Percentiles rank a stretch among this genome's conserved stretches.
Conservation (phyloP, 1,284 basidiomycete species). For the Irpex rosettiformis region DNA sequence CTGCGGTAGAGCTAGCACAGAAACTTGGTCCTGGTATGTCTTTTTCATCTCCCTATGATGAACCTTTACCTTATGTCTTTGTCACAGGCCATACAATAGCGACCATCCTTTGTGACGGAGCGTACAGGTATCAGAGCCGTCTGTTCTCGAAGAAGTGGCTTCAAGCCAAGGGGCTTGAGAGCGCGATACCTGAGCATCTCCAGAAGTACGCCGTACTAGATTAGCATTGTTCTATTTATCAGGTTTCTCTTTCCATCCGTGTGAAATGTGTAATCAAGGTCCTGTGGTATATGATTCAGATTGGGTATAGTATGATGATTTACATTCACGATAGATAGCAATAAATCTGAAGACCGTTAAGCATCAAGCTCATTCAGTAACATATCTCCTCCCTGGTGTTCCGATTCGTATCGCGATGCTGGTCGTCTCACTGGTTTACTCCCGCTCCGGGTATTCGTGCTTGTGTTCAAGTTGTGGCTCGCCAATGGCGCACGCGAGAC, state of each 20-base stretch:
- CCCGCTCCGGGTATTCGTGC: constrained; percentile 5
- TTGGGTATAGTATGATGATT: neutral
- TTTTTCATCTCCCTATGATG: neutral
- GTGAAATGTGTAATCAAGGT: neutral
- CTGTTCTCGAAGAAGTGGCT: constrained; percentile 97
- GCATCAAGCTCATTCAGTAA: constrained; percentile 45
- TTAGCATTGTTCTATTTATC: constrained; percentile 29
- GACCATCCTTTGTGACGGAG: constrained; percentile 93
- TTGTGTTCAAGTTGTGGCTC: constrained; percentile 41
- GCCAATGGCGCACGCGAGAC: constrained; percentile 53
- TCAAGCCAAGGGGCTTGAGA: constrained; percentile 74
- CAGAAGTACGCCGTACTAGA: constrained; percentile 91
- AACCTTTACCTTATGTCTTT: constrained; percentile 5
- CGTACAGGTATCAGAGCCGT: constrained; percentile 94
- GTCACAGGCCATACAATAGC: constrained; percentile 77
- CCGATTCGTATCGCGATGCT: constrained; percentile 16
- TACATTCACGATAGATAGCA: neutral
- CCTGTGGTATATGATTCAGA: neutral
- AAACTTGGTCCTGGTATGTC: constrained; percentile 76
- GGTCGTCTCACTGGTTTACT: constrained; percentile 5
- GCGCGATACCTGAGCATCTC: constrained; percentile 81
- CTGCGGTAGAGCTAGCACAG: constrained; percentile 85
- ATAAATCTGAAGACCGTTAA: neutral
- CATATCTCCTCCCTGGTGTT: constrained; percentile 39
- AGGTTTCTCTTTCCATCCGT: no score